Evolutionary conservation across 1,284 basidiomycete genomes (phyloP).

Genomic region (Schizophyllum commune): DNA sequence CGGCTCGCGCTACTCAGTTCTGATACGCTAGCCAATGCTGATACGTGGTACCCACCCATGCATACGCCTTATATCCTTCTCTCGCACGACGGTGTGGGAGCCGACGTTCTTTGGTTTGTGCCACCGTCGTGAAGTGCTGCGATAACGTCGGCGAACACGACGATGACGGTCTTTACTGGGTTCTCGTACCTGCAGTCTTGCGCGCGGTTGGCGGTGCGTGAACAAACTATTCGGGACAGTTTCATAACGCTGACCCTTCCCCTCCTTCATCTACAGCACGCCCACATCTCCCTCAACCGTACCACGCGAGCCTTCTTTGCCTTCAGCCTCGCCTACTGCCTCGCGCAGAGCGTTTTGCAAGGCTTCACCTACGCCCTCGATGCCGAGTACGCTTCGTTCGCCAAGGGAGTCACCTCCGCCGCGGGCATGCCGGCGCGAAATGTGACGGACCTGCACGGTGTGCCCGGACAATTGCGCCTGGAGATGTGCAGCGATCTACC

Average conservation of each 20-base stretch:
- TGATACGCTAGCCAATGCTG: not conserved
- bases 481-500: conserved; percentile 43
- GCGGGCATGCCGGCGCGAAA: conserved; percentile 30
- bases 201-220: not conserved
- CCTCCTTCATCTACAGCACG: not conserved
- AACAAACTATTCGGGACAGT: too few species aligned
- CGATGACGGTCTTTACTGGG: too few species aligned
- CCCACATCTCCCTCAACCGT: conserved; percentile 11
- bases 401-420: conserved; percentile 28
- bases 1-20: not conserved
- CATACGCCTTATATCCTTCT: not conserved
- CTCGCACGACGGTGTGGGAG: not conserved
- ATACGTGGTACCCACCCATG: not conserved
- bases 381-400: conserved; percentile 28
- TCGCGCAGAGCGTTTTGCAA: conserved; percentile 39
- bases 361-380: conserved; percentile 41
- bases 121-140: not conserved
- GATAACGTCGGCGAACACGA: too few species aligned
- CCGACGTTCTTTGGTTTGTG: too few species aligned
- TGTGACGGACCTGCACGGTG: conserved; percentile 32
- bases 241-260: too few species aligned
- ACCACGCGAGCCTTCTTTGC: conserved; percentile 42
- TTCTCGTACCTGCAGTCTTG: not conserved
- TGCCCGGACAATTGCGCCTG: conserved; percentile 25
- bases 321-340: conserved; percentile 33